Base-by-base conservation (phyloP, 306 rosid genomes). In the Quercus gilva region DNA sequence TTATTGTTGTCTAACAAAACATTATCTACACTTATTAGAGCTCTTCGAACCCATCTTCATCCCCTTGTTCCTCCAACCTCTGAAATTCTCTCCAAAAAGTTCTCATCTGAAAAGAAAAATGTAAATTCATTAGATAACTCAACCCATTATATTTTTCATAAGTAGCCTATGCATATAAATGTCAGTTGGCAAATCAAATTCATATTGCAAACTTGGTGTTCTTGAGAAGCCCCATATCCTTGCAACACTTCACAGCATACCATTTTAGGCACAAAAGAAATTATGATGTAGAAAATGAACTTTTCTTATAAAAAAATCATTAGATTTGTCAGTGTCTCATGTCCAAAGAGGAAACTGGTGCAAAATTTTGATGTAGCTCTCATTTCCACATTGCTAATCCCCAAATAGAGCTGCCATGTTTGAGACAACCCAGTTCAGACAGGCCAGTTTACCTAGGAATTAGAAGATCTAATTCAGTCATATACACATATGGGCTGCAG, bases 41-140 rank as follows among this genome's bases (percentile, higher is more conserved):
- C 87, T 92, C 94, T 76, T 92, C 92, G 78, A 92, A 92, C 10
- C 92, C 93, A 17, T 92, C 97, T 85, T 90, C 93, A 57, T 92
- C 93, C 64, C 89, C 93, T 65, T 89, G 88, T 41, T 85, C 87
- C 65, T 90, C 92, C 53, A 86, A 55, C 89, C 93, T 86, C 68
- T 74, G 88, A 35, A 89, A 85, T 83, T 89, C 88, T 26, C 73
- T 79, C 76, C 89, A 83, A 90, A 90, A 88, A 23, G 78, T 76
- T 70, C 87, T 94, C 91, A 90, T 86, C 97, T 90, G 87, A 35
- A 14, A 67, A 35, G 45, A 35, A 76, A 29, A 53, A 83, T 81
- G 37, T 69, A 17, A 73, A 23, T 21, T 53, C 76, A 76, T 75
- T 26, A 25, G 28, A 53, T 57, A 55, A 29, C 52, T 64, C 76